phyloP scores from a whole-genome alignment of 1,139 yeast species.

The Nakaseomyces nivariensis region DNA sequence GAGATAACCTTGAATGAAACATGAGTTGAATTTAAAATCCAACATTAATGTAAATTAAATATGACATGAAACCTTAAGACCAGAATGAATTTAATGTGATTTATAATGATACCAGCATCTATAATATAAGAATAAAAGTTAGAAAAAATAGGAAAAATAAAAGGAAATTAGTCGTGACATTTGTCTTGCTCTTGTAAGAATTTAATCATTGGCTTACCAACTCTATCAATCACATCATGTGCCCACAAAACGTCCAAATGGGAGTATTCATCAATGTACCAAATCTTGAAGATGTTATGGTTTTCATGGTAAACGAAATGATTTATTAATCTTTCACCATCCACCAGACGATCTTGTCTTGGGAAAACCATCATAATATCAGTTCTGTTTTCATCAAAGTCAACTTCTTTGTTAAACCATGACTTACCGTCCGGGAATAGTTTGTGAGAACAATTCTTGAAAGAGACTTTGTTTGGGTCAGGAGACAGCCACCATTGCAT shows the following conservation, averaged over 20 bases:
- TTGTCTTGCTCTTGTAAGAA: background rate
- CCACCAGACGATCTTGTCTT: slow-evolving; percentile 46
- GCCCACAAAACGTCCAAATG: slow-evolving; percentile 94
- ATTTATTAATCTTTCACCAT: slow-evolving; percentile 42
- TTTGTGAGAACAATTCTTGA: slow-evolving; percentile 21
- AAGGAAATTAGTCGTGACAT: background rate
- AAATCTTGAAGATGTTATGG: slow-evolving; percentile 34
- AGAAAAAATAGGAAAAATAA: background rate
- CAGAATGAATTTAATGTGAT: background rate
- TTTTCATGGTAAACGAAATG: slow-evolving; percentile 42
- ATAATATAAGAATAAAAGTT: background rate
- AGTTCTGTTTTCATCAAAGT: slow-evolving; percentile 13
- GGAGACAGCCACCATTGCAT: slow-evolving; percentile 82
- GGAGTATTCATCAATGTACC: slow-evolving; percentile 50
- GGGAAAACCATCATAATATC: slow-evolving; percentile 44
- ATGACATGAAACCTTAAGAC: background rate
- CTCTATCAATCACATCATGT: slow-evolving; percentile 46
- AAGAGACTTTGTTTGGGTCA: slow-evolving; percentile 17
- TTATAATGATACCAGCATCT: background rate
- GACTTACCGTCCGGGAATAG: slow-evolving; percentile 26
- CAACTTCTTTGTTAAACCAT: slow-evolving; percentile 19
- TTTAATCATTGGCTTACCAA: slow-evolving; percentile 34
- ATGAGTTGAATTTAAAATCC: background rate
- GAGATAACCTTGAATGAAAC: background rate
- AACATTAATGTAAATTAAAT: background rate